Evolutionary conservation across 352 stramenopile genomes (phyloP).

Genomic region (Pythium utonaiense): DNA sequence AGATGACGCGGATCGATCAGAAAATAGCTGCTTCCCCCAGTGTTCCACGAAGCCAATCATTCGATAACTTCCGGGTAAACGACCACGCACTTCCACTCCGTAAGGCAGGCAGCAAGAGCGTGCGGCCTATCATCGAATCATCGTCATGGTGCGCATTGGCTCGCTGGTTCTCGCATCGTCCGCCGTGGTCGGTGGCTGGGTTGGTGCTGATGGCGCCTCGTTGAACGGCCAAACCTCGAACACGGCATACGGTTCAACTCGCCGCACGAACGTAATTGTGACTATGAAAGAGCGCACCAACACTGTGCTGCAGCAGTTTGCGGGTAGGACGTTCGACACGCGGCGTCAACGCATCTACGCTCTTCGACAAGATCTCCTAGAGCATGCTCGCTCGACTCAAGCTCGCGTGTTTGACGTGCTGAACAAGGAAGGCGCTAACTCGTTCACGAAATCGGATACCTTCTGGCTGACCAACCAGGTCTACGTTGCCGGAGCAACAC

Average conservation of each 20-base stretch:
- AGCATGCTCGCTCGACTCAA: slow-evolving; percentile 36
- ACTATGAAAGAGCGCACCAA: slow-evolving; percentile 39
- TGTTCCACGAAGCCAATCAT: background rate
- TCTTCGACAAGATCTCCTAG: slow-evolving; percentile 33
- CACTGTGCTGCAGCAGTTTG: slow-evolving; percentile 30
- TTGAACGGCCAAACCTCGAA: slow-evolving; percentile 15
- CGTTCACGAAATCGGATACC: slow-evolving; percentile 31
- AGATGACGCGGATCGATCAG: background rate
- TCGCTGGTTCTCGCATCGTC: slow-evolving; percentile 10
- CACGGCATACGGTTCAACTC: slow-evolving; percentile 14
- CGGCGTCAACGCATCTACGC: slow-evolving; percentile 27
- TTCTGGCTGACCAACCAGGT: slow-evolving; percentile 69
- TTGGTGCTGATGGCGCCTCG: slow-evolving; percentile 6
- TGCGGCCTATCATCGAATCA: too few species aligned
- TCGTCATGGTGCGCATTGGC: slow-evolving; percentile 12
- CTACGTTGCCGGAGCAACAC: slow-evolving; percentile 43
- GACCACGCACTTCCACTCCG: too few species aligned
- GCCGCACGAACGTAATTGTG: slow-evolving; percentile 46
- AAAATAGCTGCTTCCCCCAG: background rate
- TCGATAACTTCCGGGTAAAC: slow-evolving; percentile 10
- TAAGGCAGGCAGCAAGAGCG: too few species aligned
- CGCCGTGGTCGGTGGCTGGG: background rate
- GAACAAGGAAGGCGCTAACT: slow-evolving; percentile 10
- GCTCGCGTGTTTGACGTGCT: slow-evolving; percentile 27
- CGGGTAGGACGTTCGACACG: slow-evolving; percentile 33